Percentiles rank a stretch among this genome's conserved stretches.
These are phyloP conservation scores for Boletus pseudo-olivaceus DNA, from an alignment of 768 basidiomycete genomes.

Conservation along the genomic window DNA sequence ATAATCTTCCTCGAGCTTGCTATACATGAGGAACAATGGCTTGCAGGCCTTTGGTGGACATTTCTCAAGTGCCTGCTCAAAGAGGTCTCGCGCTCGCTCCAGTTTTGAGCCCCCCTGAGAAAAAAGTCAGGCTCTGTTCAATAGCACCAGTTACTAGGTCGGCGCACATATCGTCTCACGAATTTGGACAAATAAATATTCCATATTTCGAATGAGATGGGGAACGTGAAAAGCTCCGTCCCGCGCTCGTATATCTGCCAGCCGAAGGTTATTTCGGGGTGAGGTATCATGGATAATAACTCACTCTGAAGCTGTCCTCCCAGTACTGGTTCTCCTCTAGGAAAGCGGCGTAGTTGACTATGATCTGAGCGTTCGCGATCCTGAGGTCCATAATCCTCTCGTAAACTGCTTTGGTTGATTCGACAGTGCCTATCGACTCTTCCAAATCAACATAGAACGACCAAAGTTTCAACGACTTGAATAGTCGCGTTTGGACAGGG, in stretches of 20 bases:
- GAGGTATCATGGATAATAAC: slow-evolving; percentile 32
- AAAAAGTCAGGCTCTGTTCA: slow-evolving; percentile 1
- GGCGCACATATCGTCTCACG: slow-evolving; percentile 87
- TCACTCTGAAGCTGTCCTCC: slow-evolving; percentile 97
- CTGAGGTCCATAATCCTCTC: slow-evolving; percentile 95
- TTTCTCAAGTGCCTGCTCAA: slow-evolving; percentile 96
- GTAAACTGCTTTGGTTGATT: slow-evolving; percentile 87
- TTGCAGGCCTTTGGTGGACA: slow-evolving; percentile 95
- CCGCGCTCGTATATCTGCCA: slow-evolving; percentile 90
- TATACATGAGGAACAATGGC: slow-evolving; percentile 92
- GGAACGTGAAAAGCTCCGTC: slow-evolving; percentile 96
- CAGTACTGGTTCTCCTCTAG: slow-evolving; percentile 97
- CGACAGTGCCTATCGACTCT: slow-evolving; percentile 93
- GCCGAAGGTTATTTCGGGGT: slow-evolving; percentile 6
- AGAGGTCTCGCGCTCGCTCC: slow-evolving; percentile 94
- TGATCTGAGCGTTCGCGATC: slow-evolving; percentile 97
- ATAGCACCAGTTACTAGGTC: not conserved
- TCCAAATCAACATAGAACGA: slow-evolving; percentile 98
- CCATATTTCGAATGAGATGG: slow-evolving; percentile 98
- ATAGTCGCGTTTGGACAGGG: slow-evolving; percentile 82
- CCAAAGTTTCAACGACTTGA: slow-evolving; percentile 98
- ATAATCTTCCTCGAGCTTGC: slow-evolving; percentile 91
- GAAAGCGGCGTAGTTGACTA: slow-evolving; percentile 96
- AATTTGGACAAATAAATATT: slow-evolving; percentile 98
- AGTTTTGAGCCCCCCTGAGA: slow-evolving; percentile 85